Conservation (phyloP, 768 basidiomycete species). For the Steccherinum ochraceum region DNA sequence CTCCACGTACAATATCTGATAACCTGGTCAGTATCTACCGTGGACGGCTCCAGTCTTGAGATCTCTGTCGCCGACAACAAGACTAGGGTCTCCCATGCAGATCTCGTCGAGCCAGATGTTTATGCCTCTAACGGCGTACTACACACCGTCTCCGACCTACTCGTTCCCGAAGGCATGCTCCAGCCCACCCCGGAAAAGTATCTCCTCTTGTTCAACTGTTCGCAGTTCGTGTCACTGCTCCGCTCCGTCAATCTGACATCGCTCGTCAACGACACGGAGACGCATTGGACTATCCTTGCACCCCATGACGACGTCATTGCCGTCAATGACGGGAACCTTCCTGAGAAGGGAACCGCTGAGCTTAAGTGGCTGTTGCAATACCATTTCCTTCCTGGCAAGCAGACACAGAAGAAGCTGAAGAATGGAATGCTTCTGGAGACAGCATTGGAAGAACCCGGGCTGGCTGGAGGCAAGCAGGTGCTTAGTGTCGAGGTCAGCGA, state of each 20-base stretch:
- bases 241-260: slow-evolving; percentile 72
- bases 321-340: slow-evolving; percentile 46
- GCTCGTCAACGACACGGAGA: slow-evolving; percentile 63
- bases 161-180: slow-evolving; percentile 71
- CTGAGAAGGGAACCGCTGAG: slow-evolving; percentile 59
- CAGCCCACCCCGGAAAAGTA: slow-evolving; percentile 91
- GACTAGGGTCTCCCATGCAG: slow-evolving; percentile 50
- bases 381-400: slow-evolving; percentile 85
- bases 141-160: slow-evolving; percentile 79
- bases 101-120: slow-evolving; percentile 70
- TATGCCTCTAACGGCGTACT: slow-evolving; percentile 94
- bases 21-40: slow-evolving; percentile 50
- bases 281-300: slow-evolving; percentile 84
- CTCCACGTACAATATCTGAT: not conserved
- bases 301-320: slow-evolving; percentile 81
- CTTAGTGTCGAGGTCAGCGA: slow-evolving; percentile 59
- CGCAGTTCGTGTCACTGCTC: slow-evolving; percentile 81
- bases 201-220: slow-evolving; percentile 87
- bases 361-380: slow-evolving; percentile 74
- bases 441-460: slow-evolving; percentile 62
- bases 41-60: slow-evolving; percentile 61
- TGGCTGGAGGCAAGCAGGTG: slow-evolving; percentile 67
- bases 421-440: slow-evolving; percentile 78
- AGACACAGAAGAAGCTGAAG: slow-evolving; percentile 62
- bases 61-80: slow-evolving; percentile 42